Percentiles rank a stretch among this genome's conserved stretches.
Evolutionary conservation across 257 asterid species (phyloP).

Genomic region (Vinca minor): DNA sequence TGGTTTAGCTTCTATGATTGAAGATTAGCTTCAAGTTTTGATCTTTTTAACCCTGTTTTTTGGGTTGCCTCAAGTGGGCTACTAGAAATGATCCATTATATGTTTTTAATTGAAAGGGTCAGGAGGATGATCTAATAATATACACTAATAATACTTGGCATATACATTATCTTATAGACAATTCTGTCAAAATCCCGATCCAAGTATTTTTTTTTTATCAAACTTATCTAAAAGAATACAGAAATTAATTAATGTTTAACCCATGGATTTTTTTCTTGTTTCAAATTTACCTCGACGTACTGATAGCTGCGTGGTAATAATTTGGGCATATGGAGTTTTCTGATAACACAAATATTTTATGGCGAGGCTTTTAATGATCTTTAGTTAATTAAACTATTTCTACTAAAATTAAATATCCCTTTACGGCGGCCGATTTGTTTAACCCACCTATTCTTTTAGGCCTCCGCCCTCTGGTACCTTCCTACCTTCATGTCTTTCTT

Average conservation of each 20-base stretch:
- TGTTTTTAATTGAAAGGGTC: conserved; percentile 20
- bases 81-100: conserved; percentile 19
- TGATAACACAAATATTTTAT: too few relatives aligned
- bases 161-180: too few relatives aligned
- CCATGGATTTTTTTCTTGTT: conserved; percentile 11
- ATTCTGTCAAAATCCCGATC: too few relatives aligned
- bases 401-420: too few relatives aligned
- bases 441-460: too few relatives aligned
- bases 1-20: conserved; percentile 67
- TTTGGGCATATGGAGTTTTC: conserved; percentile 3
- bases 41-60: not conserved
- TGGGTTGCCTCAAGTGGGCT: not conserved
- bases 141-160: too few relatives aligned
- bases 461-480: too few relatives aligned
- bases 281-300: conserved; percentile 13
- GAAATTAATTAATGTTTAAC: too few relatives aligned
- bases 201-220: too few relatives aligned
- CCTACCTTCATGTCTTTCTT: too few relatives aligned
- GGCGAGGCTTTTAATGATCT: not conserved
- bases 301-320: conserved; percentile 1
- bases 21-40: conserved; percentile 41
- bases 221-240: too few relatives aligned
- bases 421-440: too few relatives aligned
- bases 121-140: conserved; percentile 11
- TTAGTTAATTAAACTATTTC: not conserved